Percentiles rank a stretch among this genome's conserved stretches.
Conservation (phyloP, 31 red algal genomes). For the Asparagopsis taxiformis region DNA sequence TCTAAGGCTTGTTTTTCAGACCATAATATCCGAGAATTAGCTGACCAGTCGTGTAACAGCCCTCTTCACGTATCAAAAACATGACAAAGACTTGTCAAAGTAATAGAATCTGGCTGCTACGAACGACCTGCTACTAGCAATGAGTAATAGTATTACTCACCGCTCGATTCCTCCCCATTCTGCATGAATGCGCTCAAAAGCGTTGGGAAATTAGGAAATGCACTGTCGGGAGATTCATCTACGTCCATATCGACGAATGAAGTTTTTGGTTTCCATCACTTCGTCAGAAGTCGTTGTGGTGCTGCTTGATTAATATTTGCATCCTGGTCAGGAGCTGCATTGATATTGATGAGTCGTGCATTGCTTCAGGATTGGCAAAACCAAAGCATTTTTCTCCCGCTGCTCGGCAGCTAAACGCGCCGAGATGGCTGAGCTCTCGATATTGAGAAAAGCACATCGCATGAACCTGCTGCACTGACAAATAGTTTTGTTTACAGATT, state of each 20-base stretch:
- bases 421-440: slow-evolving; percentile 9
- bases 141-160: no score
- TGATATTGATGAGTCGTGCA: slow-evolving; percentile 55
- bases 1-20: no score
- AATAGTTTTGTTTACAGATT: no score
- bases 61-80: no score
- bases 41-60: no score
- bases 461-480: no score
- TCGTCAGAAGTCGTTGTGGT: slow-evolving; percentile 5
- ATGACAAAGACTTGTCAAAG: no score
- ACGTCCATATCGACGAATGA: neutral
- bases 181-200: no score
- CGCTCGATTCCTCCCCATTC: no score
- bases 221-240: neutral
- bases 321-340: slow-evolving; percentile 36
- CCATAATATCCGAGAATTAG: no score
- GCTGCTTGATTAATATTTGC: slow-evolving; percentile 25
- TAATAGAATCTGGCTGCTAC: no score
- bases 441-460: slow-evolving; percentile 8
- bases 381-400: slow-evolving; percentile 74
- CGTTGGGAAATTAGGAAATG: slow-evolving; percentile 12
- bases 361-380: slow-evolving; percentile 43
- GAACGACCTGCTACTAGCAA: no score
- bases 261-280: neutral
- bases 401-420: slow-evolving; percentile 53